Conservation (phyloP, 129 eudicot species). For the Tanacetum coccineum region DNA sequence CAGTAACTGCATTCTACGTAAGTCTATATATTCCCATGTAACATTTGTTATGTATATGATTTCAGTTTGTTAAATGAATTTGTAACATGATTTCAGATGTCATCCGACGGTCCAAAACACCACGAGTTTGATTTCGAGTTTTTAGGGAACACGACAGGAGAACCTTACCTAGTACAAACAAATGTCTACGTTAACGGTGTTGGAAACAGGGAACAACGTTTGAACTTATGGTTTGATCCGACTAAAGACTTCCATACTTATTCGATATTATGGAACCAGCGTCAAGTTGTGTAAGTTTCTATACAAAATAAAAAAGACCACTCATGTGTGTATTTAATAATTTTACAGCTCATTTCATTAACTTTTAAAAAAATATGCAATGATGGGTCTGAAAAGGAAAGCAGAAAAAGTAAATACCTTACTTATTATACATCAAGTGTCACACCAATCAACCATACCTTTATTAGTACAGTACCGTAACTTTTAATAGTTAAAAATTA, state of each 20-base stretch:
- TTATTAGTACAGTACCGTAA: background rate
- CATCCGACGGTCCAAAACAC: slow-evolving; percentile 87
- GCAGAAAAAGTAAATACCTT: slow-evolving; percentile 28
- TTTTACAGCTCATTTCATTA: background rate
- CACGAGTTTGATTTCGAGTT: slow-evolving; percentile 96
- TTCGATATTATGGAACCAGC: slow-evolving; percentile 80
- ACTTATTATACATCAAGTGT: slow-evolving; percentile 18
- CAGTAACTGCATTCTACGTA: slow-evolving; percentile 96
- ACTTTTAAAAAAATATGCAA: slow-evolving; percentile 11
- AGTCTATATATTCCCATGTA: slow-evolving; percentile 3
- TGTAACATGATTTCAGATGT: slow-evolving; percentile 53
- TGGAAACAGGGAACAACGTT: slow-evolving; percentile 86
- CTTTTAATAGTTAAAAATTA: background rate
- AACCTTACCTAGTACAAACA: slow-evolving; percentile 86
- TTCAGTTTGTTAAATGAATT: background rate
- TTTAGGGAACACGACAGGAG: slow-evolving; percentile 83
- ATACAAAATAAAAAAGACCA: background rate
- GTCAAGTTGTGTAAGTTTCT: slow-evolving; percentile 86
- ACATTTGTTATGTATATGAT: background rate
- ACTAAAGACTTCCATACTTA: slow-evolving; percentile 82
- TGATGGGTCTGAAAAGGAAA: slow-evolving; percentile 35
- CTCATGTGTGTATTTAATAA: background rate
- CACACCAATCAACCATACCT: slow-evolving; percentile 2
- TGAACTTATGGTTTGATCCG: slow-evolving; percentile 94
- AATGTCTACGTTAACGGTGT: slow-evolving; percentile 92